A percentile compares a stretch with the other conserved stretches of the same genome.
phyloP scores from a whole-genome alignment of 2,329 filamentous ascomycete species.

The Hymenoscyphus salicellus region DNA sequence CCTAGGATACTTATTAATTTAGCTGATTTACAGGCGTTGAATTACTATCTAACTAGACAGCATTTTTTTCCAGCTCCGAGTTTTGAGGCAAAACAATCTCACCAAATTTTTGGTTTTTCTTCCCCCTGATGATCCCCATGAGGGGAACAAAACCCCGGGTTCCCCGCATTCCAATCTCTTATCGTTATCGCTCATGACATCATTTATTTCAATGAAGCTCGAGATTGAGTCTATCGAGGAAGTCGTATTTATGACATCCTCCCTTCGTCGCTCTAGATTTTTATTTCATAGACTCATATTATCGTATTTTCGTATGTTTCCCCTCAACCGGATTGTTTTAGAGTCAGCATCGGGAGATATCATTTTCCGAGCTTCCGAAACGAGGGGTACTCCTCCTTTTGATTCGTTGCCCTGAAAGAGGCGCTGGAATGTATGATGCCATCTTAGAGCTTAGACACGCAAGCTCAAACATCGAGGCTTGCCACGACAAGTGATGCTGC shows the following conservation, averaged over 20 bases:
- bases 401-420: background rate
- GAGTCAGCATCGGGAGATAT: background rate
- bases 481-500: background rate
- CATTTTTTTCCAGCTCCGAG: too few species aligned
- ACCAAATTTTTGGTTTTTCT: too few species aligned
- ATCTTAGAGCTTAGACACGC: slow-evolving; percentile 1
- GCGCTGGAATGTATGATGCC: slow-evolving; percentile 2
- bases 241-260: background rate
- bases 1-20: too few species aligned
- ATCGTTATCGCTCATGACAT: background rate
- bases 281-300: background rate
- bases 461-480: background rate
- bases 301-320: background rate
- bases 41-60: too few species aligned
- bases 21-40: too few species aligned
- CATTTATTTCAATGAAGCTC: background rate
- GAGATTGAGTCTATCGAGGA: too few species aligned
- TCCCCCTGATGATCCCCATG: too few species aligned
- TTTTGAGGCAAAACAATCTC: too few species aligned
- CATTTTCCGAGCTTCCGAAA: background rate
- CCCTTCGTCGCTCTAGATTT: background rate
- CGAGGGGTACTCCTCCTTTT: background rate
- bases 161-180: background rate
- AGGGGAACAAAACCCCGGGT: background rate
- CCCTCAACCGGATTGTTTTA: background rate